phyloP scores from a whole-genome alignment of 1,284 basidiomycete genomes.

The Kalmanozyma brasiliensis region DNA sequence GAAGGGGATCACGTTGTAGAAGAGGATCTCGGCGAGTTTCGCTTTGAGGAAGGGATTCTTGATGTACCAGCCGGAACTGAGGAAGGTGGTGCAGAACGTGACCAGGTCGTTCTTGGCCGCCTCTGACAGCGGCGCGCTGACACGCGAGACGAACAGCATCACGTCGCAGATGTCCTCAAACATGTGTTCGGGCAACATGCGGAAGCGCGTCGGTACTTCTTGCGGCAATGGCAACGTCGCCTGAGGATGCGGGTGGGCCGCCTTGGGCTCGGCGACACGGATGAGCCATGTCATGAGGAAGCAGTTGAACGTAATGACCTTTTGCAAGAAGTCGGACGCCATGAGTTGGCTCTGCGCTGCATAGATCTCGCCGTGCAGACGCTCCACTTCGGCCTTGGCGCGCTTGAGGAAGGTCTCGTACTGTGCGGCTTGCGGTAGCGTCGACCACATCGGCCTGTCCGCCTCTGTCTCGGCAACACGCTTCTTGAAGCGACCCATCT shows the following conservation, averaged over 20 bases:
- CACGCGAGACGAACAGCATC: constrained; percentile 81
- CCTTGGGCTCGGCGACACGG: constrained; percentile 86
- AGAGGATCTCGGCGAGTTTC: constrained; percentile 94
- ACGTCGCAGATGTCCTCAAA: constrained; percentile 91
- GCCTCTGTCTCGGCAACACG: constrained; percentile 81
- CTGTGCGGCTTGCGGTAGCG: constrained; percentile 55
- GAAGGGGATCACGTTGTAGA: constrained; percentile 82
- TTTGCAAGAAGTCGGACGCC: constrained; percentile 84
- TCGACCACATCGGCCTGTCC: constrained; percentile 53
- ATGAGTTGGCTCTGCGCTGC: constrained; percentile 86
- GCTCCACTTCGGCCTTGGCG: constrained; percentile 53
- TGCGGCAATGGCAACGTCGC: constrained; percentile 76
- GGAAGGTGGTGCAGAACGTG: constrained; percentile 88
- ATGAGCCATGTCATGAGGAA: constrained; percentile 96
- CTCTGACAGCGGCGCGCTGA: constrained; percentile 84
- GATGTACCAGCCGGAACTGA: constrained; percentile 94
- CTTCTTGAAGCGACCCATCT: constrained; percentile 72
- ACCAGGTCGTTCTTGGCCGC: constrained; percentile 81
- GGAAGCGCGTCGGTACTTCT: constrained; percentile 85
- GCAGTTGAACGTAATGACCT: constrained; percentile 83
- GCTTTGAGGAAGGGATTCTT: constrained; percentile 98
- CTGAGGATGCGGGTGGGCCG: constrained; percentile 75
- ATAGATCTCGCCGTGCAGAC: constrained; percentile 72
- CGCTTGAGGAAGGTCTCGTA: constrained; percentile 67
- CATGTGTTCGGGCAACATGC: constrained; percentile 91